phyloP scores from a whole-genome alignment of 2,329 filamentous ascomycete genomes.

The Trichoderma simmonsii region DNA sequence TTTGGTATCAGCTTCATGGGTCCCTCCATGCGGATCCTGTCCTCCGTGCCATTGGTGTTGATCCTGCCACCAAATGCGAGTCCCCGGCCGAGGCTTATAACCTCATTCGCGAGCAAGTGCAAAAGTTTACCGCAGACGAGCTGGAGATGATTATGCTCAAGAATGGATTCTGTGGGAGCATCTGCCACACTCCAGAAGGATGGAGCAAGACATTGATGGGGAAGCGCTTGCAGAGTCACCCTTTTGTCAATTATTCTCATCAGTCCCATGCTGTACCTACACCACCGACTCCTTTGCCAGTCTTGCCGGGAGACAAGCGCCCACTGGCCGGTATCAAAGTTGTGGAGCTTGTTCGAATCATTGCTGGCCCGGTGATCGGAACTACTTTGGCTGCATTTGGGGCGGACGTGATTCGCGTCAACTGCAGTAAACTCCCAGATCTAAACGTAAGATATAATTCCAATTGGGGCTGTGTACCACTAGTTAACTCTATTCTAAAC shows the following conservation, averaged over 20 bases:
- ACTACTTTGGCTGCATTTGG: not conserved
- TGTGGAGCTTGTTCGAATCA: constrained; percentile 27
- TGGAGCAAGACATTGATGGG: constrained; percentile 28
- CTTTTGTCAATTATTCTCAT: constrained; percentile 39
- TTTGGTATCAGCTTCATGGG: not conserved
- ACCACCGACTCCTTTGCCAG: not conserved
- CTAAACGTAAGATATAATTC: not conserved
- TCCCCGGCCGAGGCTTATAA: not conserved
- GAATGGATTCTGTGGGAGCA: constrained; percentile 28
- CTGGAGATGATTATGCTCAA: constrained; percentile 26
- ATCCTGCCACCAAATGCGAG: not conserved
- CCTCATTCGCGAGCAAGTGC: not conserved
- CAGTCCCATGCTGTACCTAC: constrained; percentile 13
- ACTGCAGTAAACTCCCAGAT: not conserved
- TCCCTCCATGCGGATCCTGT: not conserved
- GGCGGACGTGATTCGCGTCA: constrained; percentile 24
- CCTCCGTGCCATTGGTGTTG: not conserved
- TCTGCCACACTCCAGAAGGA: constrained; percentile 27
- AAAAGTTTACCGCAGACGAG: constrained; percentile 20
- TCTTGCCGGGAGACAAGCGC: constrained; percentile 23
- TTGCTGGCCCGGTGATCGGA: not conserved
- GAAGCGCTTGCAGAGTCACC: constrained; percentile 18
- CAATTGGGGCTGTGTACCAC: not conserved
- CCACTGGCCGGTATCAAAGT: constrained; percentile 38
- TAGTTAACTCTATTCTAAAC: not conserved